These are phyloP conservation scores for Herpotrichia juniperi DNA, from an alignment of 2,329 filamentous ascomycete species.

Conservation along the genomic window DNA sequence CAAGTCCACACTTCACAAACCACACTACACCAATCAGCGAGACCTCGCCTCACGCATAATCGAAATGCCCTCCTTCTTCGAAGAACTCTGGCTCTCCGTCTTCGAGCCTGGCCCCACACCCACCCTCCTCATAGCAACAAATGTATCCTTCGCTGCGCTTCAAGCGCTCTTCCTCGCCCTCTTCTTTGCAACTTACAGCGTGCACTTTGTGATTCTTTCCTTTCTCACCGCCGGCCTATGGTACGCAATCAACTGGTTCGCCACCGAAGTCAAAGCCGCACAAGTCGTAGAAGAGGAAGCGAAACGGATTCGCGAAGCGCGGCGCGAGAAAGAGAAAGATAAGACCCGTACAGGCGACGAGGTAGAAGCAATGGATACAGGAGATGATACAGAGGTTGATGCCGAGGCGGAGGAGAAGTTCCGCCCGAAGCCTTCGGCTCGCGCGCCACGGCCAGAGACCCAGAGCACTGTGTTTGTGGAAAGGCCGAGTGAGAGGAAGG, in stretches of 20 bases:
- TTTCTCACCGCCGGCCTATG: slow-evolving; percentile 81
- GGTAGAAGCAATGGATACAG: slow-evolving; percentile 50
- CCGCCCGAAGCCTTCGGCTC: slow-evolving; percentile 25
- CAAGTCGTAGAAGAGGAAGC: slow-evolving; percentile 57
- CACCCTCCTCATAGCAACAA: slow-evolving; percentile 86
- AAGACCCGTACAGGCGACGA: slow-evolving; percentile 27
- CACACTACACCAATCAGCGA: not conserved
- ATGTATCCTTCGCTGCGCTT: slow-evolving; percentile 83
- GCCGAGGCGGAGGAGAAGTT: slow-evolving; percentile 39
- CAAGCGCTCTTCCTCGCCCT: slow-evolving; percentile 79
- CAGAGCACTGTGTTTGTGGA: slow-evolving; percentile 46
- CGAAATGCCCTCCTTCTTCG: slow-evolving; percentile 60
- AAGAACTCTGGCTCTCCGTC: slow-evolving; percentile 87
- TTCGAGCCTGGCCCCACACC: slow-evolving; percentile 92
- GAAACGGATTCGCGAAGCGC: slow-evolving; percentile 50
- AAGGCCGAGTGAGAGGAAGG: slow-evolving; percentile 21
- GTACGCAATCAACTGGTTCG: slow-evolving; percentile 98
- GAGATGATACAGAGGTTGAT: slow-evolving; percentile 54
- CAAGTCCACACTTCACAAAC: not conserved
- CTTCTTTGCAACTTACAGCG: slow-evolving; percentile 79
- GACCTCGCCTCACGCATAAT: not conserved
- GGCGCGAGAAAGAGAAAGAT: slow-evolving; percentile 52
- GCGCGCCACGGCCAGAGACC: slow-evolving; percentile 27
- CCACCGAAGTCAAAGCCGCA: slow-evolving; percentile 63
- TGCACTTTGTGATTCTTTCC: slow-evolving; percentile 87